Base-by-base conservation (phyloP, 2,329 filamentous ascomycete species). In the Niveomyces coronatus region DNA sequence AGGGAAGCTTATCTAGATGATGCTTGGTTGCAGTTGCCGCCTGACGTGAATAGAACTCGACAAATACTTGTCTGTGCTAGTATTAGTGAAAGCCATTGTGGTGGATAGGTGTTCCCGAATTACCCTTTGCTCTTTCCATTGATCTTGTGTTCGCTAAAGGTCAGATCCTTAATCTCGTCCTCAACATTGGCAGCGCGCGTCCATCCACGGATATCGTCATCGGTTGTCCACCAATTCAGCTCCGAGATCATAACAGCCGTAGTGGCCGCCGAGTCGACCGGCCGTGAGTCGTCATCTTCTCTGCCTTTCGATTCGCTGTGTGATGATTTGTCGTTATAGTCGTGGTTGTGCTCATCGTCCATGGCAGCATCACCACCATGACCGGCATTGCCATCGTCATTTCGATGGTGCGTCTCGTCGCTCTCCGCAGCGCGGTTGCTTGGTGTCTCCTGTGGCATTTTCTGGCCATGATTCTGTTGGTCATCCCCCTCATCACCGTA, bases 121-220 rank as follows among this genome's bases (percentile, higher is more conserved):
- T 70, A 94, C 88, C 91, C 89, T 67, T 96, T 95, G 63, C 86
- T 94, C 65, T 98, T 98, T 49, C 91, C 91, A 49, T 98, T 98
- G 33, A 96, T 88, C 58, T 98, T 98, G 62, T 96, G 91, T 58
- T 98, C 91, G 52, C 86, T 95, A 58, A 96, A 98, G 0, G 88
- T 94, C 36, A 98, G 77, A 44, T 96, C 91, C 52, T 85, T 87
- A 14, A 96, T 65, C 52, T 94, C 85, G 31, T 80, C 73, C 57
- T 96, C 91, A 49, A 78, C 85, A 3, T 74, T 75, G n/a, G 82
- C 85, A 47, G 84, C 73, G 47, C 79, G 78, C 17, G 83, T 71
- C 85, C 87, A 95, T 35, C 82, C 84, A 37, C 91, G 82, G 40
- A 98, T 76, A 50, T 96, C 87, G 53, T 98, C 91, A 55, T 98